Base-by-base conservation (phyloP, 805 yeast species). In the Yamadazyma olivae region DNA sequence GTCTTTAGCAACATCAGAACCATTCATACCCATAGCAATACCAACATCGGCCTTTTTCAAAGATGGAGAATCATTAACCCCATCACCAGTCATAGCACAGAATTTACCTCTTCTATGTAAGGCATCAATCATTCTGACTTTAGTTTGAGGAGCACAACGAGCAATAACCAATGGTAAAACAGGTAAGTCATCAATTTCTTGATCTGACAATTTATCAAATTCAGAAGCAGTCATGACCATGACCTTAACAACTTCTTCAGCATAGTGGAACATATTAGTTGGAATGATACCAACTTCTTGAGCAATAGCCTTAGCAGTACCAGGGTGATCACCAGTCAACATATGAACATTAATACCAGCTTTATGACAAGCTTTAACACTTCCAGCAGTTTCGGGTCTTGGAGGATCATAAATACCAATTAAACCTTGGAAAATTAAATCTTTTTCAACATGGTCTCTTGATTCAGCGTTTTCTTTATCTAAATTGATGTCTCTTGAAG, bases 1-100 rank as follows among this genome's bases (percentile, higher is more conserved):
- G 59, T 90, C 98, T 53, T 90, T 90, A 30, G 98, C 98, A 25
- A 90, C 98, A 60, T 90, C 98, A 0, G 97, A 89, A 37, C 98
- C 98, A 67, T 84, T 81, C 51, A 77, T 75, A 40, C 87, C 90
- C 91, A 89, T 88, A 16, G 95, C 81, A 49, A 90, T 86, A 54
- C 97, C 97, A 46, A 89, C 89, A 61, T 89, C 96, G 3, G 97
- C 96, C 48, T 88, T 71, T 53, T 89, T 89, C 51, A 90, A 71
- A 7, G 96, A 95, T 8, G 97, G 97, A 0, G 97, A 96, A 67
- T 89, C 97, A 58, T 89, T 89, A 12, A 90, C 96, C 61, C 97
- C 97, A 62, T 89, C 97, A 51, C 98, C 98, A 10, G 98, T 90
- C 91, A 83, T 84, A 14, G 91, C 91, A 32, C 59, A 81, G 71